Base-by-base conservation (phyloP, 2,329 filamentous ascomycete genomes). In the Dryadomyces quercivorus region DNA sequence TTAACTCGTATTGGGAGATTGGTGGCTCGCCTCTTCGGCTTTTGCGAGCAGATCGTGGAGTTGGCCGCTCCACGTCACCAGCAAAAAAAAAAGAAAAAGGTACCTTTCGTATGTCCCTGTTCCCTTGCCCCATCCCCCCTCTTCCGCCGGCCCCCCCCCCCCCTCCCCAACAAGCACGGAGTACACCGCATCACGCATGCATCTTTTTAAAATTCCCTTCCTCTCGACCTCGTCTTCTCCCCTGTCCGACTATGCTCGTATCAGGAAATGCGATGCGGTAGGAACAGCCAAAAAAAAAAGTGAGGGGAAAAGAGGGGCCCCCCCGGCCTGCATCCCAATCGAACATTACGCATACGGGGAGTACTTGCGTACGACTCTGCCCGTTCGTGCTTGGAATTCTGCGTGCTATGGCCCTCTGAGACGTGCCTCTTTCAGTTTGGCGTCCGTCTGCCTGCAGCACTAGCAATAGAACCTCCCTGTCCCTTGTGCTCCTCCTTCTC, bases 21-120 rank as follows among this genome's bases (percentile, higher is more conserved):
- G 36, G 26, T 20, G 49, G 15, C 20, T 51, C 50, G 50, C 50
- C 38, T 44, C 50, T 51, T 51, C 50, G 50, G 50, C 50, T 20
- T 51, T 51, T 43, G 15, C 34, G 47, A 50, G 31, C 47, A 50
- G 38, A 34, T 18, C 38, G 31, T 34, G 15, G 26, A 49, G 31
- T 49, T 20, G 18, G 34, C 48, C 34, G 31, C 36, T 40, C 36
- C 36, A 40, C 36, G 36, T 40, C 36, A 16, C 36, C 36, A 40
- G 36, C 36, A 40, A 31, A 31, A 31, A 31, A 31, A 31, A 31
- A 31, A 40, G 36, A 31, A 31, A 31, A 31, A 40, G 36, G 36
- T 40, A 40, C 36, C 36, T 40, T 16, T 40, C 6, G 6, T 3
- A 12, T 3, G 36, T 16, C 12, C 10, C 36, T 16, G 2, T 40